A percentile compares a stretch with the other conserved stretches of the same genome.
Evolutionary conservation across 106 monocot species (phyloP).

Genomic region (Gastrodia elata): DNA sequence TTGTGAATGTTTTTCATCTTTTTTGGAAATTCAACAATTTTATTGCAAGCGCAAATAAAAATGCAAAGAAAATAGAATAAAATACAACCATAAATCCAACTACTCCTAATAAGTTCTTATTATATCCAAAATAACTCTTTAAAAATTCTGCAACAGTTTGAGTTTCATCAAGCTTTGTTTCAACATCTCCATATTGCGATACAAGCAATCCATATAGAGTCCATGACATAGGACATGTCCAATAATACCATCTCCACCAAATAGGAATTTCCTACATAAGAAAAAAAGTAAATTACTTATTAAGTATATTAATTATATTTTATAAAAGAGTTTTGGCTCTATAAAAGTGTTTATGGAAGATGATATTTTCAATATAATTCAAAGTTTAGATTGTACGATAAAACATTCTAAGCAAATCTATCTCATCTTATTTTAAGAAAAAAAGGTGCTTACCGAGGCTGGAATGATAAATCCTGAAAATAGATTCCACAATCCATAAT

Average conservation of each 20-base stretch:
- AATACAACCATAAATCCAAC: constrained; percentile 1
- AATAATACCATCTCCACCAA: constrained; percentile 30
- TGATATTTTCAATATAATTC: too few species aligned
- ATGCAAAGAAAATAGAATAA: constrained; percentile 12
- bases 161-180: neutral
- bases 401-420: too few species aligned
- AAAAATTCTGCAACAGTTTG: constrained; percentile 10
- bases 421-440: too few species aligned
- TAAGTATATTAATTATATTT: too few species aligned
- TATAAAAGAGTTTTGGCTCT: too few species aligned
- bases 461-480: constrained; percentile 42
- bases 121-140: constrained; percentile 11
- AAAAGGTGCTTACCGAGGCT: constrained; percentile 32
- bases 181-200: constrained; percentile 17
- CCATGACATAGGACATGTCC: constrained; percentile 19
- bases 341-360: too few species aligned
- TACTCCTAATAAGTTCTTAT: constrained; percentile 5
- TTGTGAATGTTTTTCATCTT: too few species aligned
- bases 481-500: constrained; percentile 42
- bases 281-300: too few species aligned
- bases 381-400: too few species aligned
- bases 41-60: constrained; percentile 7
- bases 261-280: constrained; percentile 21
- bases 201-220: constrained; percentile 13
- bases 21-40: constrained; percentile 17